Conservation (phyloP, 2,329 filamentous ascomycete species). For the Westerdykella ornata region DNA sequence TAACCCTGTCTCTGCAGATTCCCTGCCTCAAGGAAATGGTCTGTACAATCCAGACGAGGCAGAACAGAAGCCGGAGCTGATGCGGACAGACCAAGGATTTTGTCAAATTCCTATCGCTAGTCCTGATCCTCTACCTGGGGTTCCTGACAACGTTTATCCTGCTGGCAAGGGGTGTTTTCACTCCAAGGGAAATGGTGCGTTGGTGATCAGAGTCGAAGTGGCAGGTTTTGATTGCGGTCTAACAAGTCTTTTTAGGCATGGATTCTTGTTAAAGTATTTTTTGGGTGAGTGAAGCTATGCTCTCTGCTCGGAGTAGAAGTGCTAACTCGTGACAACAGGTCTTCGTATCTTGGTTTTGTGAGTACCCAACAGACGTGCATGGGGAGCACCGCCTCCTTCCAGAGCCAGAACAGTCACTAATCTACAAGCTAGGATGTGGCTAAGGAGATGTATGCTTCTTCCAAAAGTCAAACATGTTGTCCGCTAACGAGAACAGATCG, state of each 20-base stretch:
- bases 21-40: slow-evolving; percentile 91
- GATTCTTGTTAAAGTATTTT: slow-evolving; percentile 74
- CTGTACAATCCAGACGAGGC: slow-evolving; percentile 2
- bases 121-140: slow-evolving; percentile 75
- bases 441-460: slow-evolving; percentile 36
- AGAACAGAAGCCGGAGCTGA: slow-evolving; percentile 9
- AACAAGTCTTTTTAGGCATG: slow-evolving; percentile 45
- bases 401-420: slow-evolving; percentile 14
- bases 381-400: slow-evolving; percentile 7
- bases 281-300: slow-evolving; percentile 46
- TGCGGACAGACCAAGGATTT: slow-evolving; percentile 66
- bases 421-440: slow-evolving; percentile 38
- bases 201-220: background rate
- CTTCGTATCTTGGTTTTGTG: slow-evolving; percentile 66
- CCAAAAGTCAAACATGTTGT: background rate
- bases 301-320: background rate
- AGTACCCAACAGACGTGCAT: slow-evolving; percentile 27
- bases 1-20: slow-evolving; percentile 46
- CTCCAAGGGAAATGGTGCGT: slow-evolving; percentile 54
- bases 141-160: slow-evolving; percentile 84
- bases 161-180: slow-evolving; percentile 64
- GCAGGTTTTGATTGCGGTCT: slow-evolving; percentile 4
- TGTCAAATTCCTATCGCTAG: slow-evolving; percentile 70
- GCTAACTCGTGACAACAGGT: slow-evolving; percentile 31
- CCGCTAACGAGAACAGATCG: slow-evolving; percentile 36